A percentile compares a stretch with the other conserved stretches of the same genome.
phyloP scores from a whole-genome alignment of 2,329 filamentous ascomycete genomes.

The Shiraia bambusicola region DNA sequence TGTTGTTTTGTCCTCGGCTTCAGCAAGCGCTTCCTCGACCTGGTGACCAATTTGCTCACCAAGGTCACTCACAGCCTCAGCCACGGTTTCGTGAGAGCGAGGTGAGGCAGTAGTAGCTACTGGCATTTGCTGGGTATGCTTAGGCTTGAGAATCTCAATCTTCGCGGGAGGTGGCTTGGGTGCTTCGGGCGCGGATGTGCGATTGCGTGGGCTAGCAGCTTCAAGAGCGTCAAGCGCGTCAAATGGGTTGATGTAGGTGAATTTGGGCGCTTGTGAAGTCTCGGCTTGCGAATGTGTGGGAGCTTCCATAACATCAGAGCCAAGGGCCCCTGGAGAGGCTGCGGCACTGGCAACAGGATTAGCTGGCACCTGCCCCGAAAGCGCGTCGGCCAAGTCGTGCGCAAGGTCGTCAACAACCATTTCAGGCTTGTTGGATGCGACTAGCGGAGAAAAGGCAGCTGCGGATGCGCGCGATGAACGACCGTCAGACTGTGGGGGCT shows the following conservation, averaged over 20 bases:
- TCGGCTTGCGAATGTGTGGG: conserved; percentile 39
- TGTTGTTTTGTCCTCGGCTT: conserved; percentile 38
- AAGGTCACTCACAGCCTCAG: conserved; percentile 68
- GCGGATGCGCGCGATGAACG: conserved; percentile 28
- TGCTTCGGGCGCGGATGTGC: conserved; percentile 32
- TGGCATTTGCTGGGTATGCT: conserved; percentile 44
- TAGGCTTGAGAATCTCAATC: conserved; percentile 50
- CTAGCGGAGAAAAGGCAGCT: conserved; percentile 32
- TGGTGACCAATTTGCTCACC: conserved; percentile 61
- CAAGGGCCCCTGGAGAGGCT: conserved; percentile 37
- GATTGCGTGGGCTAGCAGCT: conserved; percentile 64
- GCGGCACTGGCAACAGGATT: conserved; percentile 31
- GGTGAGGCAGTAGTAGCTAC: conserved; percentile 32
- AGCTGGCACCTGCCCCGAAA: conserved; percentile 43
- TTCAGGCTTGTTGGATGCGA: conserved; percentile 42
- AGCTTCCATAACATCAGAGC: conserved; percentile 45
- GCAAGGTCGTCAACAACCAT: conserved; percentile 48
- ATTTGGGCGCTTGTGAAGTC: conserved; percentile 49
- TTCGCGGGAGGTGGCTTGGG: conserved; percentile 33
- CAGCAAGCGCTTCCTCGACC: conserved; percentile 66
- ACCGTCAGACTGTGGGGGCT: conserved; percentile 39
- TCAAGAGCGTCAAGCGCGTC: conserved; percentile 69
- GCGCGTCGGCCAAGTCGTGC: conserved; percentile 49
- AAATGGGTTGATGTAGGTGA: conserved; percentile 73
- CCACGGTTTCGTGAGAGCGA: conserved; percentile 61